These are phyloP conservation scores for Tolypocladium tropicale DNA, from an alignment of 2,329 filamentous ascomycete genomes.

Conservation along the genomic window DNA sequence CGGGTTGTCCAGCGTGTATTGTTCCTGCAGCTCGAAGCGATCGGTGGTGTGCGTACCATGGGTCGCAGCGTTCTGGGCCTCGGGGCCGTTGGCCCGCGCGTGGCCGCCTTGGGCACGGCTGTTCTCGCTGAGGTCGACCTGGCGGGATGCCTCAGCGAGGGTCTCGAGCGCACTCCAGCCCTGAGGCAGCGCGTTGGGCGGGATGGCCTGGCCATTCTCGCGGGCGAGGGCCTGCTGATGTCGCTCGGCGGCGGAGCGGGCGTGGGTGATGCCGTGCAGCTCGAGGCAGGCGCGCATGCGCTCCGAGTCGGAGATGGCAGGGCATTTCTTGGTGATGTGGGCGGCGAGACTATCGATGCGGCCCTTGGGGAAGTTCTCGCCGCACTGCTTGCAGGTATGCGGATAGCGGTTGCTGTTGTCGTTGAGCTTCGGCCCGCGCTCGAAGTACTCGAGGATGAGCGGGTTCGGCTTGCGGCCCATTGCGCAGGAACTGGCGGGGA, in stretches of 20 bases:
- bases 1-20: conserved; percentile 47
- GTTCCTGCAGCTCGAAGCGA: conserved; percentile 45
- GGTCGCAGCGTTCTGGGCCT: conserved; percentile 15
- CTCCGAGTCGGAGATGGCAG: conserved; percentile 63
- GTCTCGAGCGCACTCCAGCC: conserved; percentile 77
- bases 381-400: conserved; percentile 81
- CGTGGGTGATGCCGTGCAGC: conserved; percentile 57
- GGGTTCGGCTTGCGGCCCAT: conserved; percentile 82
- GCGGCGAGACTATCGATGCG: conserved; percentile 72
- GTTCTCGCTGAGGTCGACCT: conserved; percentile 58
- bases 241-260: conserved; percentile 21
- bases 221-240: conserved; percentile 14
- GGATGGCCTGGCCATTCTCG: conserved; percentile 17
- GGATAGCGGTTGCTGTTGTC: conserved; percentile 88
- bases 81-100: conserved; percentile 20
- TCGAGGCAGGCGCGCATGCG: conserved; percentile 65
- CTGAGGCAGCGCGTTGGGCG: conserved; percentile 31
- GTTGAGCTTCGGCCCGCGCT: conserved; percentile 73
- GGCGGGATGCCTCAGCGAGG: conserved; percentile 77
- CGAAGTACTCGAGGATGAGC: conserved; percentile 80
- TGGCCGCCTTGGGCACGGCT: conserved; percentile 30
- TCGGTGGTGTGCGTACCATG: conserved; percentile 17
- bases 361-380: conserved; percentile 83
- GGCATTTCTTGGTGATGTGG: conserved; percentile 81
- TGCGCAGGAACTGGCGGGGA: conserved; percentile 9